Base-by-base conservation (phyloP, 352 stramenopile genomes). In the Thraustochytrium sp. region DNA sequence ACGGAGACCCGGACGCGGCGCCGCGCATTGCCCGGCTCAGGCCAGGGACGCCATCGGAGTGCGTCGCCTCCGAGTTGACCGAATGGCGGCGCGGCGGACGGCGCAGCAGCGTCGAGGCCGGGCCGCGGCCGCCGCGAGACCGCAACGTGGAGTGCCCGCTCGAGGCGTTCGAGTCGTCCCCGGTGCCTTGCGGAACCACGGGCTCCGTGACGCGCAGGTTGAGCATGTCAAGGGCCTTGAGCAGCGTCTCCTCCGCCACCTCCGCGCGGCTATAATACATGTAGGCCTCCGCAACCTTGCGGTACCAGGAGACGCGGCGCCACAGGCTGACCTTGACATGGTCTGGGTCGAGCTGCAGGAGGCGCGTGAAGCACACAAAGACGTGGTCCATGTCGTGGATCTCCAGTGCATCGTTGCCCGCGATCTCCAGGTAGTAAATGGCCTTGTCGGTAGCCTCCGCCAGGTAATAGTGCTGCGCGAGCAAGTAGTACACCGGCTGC, bases 271-370 rank as follows among this genome's bases (percentile, higher is more conserved):
- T 34, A 80, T 46, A 80, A 31, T 55, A 80, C 53, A 80, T 61
- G 42, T 80, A 80, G 11, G 68, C 68, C 49, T 80, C 68, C 13
- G 31, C 68, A 13, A 72, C 68, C 53, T 80, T 80, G 48, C 68
- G 48, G 29, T 55, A 80, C 68, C 68, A 80, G 11, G 31, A 34
- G 31, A 31, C 68, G 1, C 53, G 68, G 11, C 40, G 42, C 68
- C 68, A 80, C 16, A 26, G 36, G 40, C 36, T 46, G 9, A 72
- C 59, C 5, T 63, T 21, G 42, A 48, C 37, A 5, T 8, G 34
- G 18, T 48, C 16, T 23, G 11, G 18, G 8, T 26, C 68, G 4
- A 80, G 18, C 8, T 61, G 0, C 0, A 80, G 13, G 23, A 80
- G 68, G 16, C 49, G 42, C 26, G 68, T 72, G 34, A 80, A 80